Conservation (phyloP, 192 early-diverging fungal genomes). For the Cetraspora pellucida region DNA sequence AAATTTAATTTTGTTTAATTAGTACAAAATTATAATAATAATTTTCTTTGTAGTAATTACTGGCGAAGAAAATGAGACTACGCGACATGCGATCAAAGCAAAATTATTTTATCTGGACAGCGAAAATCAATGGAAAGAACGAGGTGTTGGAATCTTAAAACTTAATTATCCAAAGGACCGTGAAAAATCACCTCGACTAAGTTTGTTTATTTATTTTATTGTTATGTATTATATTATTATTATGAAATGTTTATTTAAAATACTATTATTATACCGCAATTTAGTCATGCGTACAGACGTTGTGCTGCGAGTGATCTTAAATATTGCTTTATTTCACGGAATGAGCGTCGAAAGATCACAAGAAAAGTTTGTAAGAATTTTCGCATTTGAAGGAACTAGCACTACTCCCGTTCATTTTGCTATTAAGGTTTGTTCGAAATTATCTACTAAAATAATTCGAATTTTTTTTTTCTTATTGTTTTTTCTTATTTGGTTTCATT, state of each 20-base stretch:
- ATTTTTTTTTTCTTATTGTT: neutral
- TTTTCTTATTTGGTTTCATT: neutral
- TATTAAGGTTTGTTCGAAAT: constrained; percentile 30
- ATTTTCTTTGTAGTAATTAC: constrained; percentile 37
- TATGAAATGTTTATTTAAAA: neutral
- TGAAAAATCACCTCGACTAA: constrained; percentile 10
- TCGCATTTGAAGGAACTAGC: constrained; percentile 36
- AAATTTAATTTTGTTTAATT: neutral
- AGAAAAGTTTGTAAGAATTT: constrained; percentile 46
- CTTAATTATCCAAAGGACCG: constrained; percentile 36
- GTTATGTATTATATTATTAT: neutral
- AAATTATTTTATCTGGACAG: constrained; percentile 44
- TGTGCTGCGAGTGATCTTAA: constrained; percentile 49
- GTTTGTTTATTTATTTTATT: neutral
- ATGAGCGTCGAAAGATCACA: constrained; percentile 43
- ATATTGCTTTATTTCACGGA: constrained; percentile 40
- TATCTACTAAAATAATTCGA: neutral
- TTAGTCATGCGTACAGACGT: constrained; percentile 49
- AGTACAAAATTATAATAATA: neutral
- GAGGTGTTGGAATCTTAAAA: constrained; percentile 45
- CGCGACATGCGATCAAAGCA: constrained; percentile 40
- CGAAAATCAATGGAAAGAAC: constrained; percentile 41
- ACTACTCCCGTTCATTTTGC: constrained; percentile 29
- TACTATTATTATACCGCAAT: neutral
- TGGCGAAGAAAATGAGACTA: constrained; percentile 49